Conservation (phyloP, 495 filamentous ascomycete genomes). For the Aspergillus wentii region DNA sequence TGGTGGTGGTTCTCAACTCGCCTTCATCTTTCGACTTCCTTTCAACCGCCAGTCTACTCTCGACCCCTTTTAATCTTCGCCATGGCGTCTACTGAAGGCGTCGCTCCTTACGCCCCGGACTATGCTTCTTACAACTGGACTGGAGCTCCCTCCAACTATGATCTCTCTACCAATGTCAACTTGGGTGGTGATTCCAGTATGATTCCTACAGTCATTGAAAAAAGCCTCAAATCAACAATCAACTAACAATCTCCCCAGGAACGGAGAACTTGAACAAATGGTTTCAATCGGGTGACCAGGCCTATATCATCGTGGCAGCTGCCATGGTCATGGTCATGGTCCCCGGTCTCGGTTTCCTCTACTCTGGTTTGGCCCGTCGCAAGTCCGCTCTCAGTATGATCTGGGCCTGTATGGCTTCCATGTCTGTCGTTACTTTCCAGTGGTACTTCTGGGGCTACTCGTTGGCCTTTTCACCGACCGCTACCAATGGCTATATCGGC, state of each 20-base stretch:
- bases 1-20: not conserved
- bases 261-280: constrained; percentile 85
- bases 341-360: constrained; percentile 66
- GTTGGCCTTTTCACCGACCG: constrained; percentile 60
- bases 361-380: constrained; percentile 59
- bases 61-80: too few relatives aligned
- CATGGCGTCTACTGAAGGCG: too few relatives aligned
- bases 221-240: not conserved
- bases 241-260: constrained; percentile 33
- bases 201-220: constrained; percentile 23
- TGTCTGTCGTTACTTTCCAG: constrained; percentile 64
- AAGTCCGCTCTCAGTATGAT: constrained; percentile 67
- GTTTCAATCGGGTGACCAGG: constrained; percentile 67
- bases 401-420: constrained; percentile 63
- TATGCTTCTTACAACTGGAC: constrained; percentile 75
- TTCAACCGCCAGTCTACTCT: too few relatives aligned
- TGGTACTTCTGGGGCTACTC: constrained; percentile 77
- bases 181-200: constrained; percentile 79
- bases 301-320: constrained; percentile 86
- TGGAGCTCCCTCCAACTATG: constrained; percentile 69
- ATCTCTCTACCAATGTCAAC: constrained; percentile 60
- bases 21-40: too few relatives aligned
- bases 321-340: constrained; percentile 96
- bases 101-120: constrained; percentile 32
- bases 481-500: constrained; percentile 63